phyloP scores from a whole-genome alignment of 192 early-diverging fungal genomes.

The Phlyctochytrium arcticum region DNA sequence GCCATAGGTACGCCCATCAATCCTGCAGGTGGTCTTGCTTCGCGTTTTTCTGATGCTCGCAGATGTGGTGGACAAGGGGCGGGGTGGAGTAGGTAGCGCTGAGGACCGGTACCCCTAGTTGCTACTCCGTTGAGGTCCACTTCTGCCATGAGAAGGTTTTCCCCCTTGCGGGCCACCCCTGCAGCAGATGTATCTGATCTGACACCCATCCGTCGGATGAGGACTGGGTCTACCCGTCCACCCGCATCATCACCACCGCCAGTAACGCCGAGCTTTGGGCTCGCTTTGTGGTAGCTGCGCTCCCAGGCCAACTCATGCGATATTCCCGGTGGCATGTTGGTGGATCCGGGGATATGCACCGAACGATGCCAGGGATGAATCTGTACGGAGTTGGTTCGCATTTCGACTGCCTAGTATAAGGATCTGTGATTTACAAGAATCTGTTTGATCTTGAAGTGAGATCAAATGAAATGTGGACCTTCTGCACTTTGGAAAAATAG shows the following conservation, averaged over 20 bases:
- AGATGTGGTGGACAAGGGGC: not conserved
- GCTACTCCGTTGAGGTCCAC: not conserved
- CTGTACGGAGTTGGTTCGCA: too few relatives aligned
- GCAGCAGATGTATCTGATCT: not conserved
- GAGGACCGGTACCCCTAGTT: not conserved
- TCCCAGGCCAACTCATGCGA: slow-evolving; percentile 5
- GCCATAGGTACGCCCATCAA: not conserved
- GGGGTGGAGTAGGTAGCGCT: not conserved
- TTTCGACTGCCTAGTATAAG: too few relatives aligned
- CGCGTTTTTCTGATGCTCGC: not conserved
- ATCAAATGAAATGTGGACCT: too few relatives aligned
- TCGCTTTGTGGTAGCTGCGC: not conserved
- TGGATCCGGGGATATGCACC: slow-evolving; percentile 1
- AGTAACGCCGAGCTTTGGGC: too few relatives aligned
- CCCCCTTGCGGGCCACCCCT: not conserved
- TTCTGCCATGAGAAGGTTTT: too few relatives aligned
- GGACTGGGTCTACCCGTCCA: not conserved
- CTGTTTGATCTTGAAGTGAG: too few relatives aligned
- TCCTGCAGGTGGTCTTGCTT: not conserved
- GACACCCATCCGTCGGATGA: not conserved
- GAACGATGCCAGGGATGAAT: slow-evolving; percentile 11
- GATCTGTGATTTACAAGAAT: too few relatives aligned
- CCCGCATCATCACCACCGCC: not conserved
- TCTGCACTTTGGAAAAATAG: too few relatives aligned
- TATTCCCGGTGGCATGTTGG: slow-evolving; percentile 1